These are phyloP conservation scores for Xerocomus brunneocitrinus DNA, from an alignment of 768 basidiomycete genomes.

Conservation along the genomic window DNA sequence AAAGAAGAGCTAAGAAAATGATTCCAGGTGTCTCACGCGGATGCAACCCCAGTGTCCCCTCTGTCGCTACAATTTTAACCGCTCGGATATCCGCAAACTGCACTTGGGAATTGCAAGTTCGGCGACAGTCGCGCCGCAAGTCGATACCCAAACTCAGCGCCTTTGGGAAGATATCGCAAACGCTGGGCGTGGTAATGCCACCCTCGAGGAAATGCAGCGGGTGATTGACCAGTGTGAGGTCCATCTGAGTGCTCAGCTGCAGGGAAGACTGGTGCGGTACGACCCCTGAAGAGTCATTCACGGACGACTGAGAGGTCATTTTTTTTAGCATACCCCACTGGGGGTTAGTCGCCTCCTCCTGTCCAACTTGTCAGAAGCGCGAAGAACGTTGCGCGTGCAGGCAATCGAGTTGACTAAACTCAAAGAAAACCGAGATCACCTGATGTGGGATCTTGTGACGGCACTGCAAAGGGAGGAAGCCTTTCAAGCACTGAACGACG, in stretches of 20 bases:
- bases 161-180: not conserved
- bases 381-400: not conserved
- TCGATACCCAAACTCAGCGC: not conserved
- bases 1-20: not conserved
- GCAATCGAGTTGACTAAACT: not conserved
- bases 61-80: conserved; percentile 5
- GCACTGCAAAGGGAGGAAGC: not conserved
- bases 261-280: not conserved
- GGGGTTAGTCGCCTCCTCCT: not conserved
- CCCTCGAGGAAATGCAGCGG: conserved; percentile 9
- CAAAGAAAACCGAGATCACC: too few species aligned
- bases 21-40: conserved; percentile 6
- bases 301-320: not conserved
- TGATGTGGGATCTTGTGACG: not conserved
- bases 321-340: not conserved
- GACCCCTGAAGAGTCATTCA: not conserved
- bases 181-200: not conserved
- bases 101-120: not conserved
- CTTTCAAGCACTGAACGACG: not conserved
- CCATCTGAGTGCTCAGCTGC: not conserved
- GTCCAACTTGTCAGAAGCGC: not conserved
- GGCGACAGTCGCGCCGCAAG: not conserved
- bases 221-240: not conserved
- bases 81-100: conserved; percentile 1
- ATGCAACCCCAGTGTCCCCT: conserved; percentile 11